Evolutionary conservation across 345 rosid species (phyloP).

Genomic region (Salix koriyanagi): DNA sequence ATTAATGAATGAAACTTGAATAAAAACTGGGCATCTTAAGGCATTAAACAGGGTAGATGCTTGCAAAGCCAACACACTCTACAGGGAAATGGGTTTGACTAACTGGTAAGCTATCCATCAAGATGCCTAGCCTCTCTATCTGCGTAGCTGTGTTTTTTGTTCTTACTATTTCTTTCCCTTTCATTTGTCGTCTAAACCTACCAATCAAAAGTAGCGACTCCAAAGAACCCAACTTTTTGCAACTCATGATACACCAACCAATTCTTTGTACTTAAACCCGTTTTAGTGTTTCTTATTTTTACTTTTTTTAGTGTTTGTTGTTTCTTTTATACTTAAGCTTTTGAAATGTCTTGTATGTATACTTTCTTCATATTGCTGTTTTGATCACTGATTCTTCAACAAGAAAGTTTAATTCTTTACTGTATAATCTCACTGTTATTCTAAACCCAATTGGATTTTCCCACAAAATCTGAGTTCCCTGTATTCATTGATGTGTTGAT

Average conservation of each 20-base stretch:
- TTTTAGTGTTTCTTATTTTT: not conserved
- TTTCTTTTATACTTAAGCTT: not conserved
- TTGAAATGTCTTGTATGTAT: not conserved
- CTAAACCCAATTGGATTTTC: not conserved
- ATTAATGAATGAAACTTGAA: not conserved
- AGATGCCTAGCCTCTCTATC: not conserved
- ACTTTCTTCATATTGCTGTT: not conserved
- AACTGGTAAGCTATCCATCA: constrained; percentile 18
- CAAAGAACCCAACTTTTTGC: not conserved
- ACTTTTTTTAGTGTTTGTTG: not conserved
- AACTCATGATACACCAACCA: not conserved
- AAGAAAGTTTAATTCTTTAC: not conserved
- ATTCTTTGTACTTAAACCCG: not conserved
- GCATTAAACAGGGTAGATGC: constrained; percentile 26
- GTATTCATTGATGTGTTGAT: not conserved
- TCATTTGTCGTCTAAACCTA: not conserved
- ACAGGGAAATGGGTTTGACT: constrained; percentile 36
- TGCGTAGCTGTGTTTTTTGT: not conserved
- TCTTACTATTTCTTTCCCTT: not conserved
- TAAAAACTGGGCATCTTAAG: constrained; percentile 21
- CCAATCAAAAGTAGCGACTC: not conserved
- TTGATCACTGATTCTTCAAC: not conserved
- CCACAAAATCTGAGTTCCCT: not conserved
- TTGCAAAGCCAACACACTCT: not conserved
- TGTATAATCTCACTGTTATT: not conserved